Base-by-base conservation (phyloP, 2,329 filamentous ascomycete genomes). In the Aureobasidium lini region DNA sequence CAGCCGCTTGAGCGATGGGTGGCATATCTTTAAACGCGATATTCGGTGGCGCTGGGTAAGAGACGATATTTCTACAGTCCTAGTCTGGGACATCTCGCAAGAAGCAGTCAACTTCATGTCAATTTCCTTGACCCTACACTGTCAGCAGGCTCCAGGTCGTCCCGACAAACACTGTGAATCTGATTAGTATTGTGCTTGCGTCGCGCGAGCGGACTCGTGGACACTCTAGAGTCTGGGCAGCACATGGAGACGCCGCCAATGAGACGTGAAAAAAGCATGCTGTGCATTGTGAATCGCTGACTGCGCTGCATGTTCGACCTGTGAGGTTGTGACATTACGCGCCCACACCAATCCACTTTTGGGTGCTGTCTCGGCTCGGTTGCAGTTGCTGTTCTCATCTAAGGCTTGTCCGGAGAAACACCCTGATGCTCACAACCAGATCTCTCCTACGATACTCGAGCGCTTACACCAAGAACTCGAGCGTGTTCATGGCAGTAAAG, bases 241-340 rank as follows among this genome's bases (percentile, higher is more conserved):
- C 36, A 43, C 37, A 57, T 57, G 34, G 13, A 40, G 16, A 18
- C 15, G 28, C 31, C 23, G 4, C 54, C 54, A 57, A 57, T 57
- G 13, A 23, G n/a, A 48, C 13, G 9, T 56, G 31, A 40, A 48
- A 29, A 23, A 57, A n/a, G 29, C 43, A 40, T 48, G 54, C 43
- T 47, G 34, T 57, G 54, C 54, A 48, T 48, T 57, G 42, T 57
- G 54, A 48, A 48, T 31, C 54, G 43, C 32, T 48, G 34, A 48
- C 32, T 47, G 34, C n/a, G 23, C 31, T 57, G 54, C 54, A 48
- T 40, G 23, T 16, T 57, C 15, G 34, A 57, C 54, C 54, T 57
- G 54, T 57, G 54, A 57, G 18, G 43, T 57, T 40, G 9, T 39
- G 18, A 29, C 3, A 40, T 39, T 57, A 57, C 42, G 54, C 54